These are phyloP conservation scores for Xylaria multiplex DNA, from an alignment of 2,329 filamentous ascomycete species.

Conservation along the genomic window DNA sequence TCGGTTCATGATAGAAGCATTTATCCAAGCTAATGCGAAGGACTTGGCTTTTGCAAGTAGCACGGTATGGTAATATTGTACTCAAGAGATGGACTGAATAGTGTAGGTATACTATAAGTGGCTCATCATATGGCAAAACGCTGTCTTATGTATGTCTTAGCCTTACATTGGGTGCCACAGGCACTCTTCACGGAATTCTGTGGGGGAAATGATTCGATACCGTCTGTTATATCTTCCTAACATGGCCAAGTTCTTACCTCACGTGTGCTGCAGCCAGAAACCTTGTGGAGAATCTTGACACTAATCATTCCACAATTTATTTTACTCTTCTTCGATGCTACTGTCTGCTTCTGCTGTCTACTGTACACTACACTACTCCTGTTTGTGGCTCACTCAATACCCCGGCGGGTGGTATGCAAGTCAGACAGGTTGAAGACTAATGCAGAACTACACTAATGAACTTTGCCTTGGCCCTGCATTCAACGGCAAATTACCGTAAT, in stretches of 20 bases:
- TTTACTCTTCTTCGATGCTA: not conserved
- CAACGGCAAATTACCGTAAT: constrained; percentile 25
- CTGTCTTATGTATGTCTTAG: not conserved
- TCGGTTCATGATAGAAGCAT: not conserved
- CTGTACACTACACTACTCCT: not conserved
- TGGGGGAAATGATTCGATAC: not conserved
- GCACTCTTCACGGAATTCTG: not conserved
- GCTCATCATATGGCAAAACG: not conserved
- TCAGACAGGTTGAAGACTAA: constrained; percentile 26
- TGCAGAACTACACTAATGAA: constrained; percentile 16
- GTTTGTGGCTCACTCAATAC: constrained; percentile 8
- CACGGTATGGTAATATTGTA: not conserved
- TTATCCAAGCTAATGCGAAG: not conserved
- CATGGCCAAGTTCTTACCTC: constrained; percentile 7
- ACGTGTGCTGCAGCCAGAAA: not conserved
- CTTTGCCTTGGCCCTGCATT: constrained; percentile 20
- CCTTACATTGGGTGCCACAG: constrained; percentile 5
- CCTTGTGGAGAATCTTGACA: constrained; percentile 1
- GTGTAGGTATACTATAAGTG: too few relatives aligned
- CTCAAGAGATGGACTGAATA: too few relatives aligned
- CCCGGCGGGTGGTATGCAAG: constrained; percentile 18
- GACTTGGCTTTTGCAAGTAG: not conserved
- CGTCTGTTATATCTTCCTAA: not conserved
- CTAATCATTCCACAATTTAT: too few relatives aligned
- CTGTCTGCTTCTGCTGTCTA: too few relatives aligned